Conservation (phyloP, 495 filamentous ascomycete species). For the Pyrenopolyporus hunteri region DNA sequence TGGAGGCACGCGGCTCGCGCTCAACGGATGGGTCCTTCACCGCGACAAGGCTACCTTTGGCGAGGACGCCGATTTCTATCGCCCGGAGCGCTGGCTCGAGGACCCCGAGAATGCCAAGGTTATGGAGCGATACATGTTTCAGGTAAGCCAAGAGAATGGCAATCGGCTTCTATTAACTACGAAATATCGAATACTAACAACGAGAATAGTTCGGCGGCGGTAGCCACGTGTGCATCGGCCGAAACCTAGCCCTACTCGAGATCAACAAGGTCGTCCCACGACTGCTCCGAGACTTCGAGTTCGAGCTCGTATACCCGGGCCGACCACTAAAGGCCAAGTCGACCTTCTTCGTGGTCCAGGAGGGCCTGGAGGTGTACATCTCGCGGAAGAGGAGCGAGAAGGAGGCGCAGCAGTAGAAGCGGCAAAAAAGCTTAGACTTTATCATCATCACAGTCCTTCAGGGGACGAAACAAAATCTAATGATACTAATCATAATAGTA, state of each 20-base stretch:
- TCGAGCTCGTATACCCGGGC: slow-evolving; percentile 55
- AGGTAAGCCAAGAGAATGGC: slow-evolving; percentile 41
- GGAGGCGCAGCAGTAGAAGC: slow-evolving; percentile 1
- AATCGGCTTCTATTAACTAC: background rate
- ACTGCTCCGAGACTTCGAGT: slow-evolving; percentile 57
- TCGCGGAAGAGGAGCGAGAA: slow-evolving; percentile 32
- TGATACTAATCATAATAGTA: slow-evolving; percentile 33
- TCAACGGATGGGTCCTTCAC: slow-evolving; percentile 61
- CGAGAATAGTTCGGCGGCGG: slow-evolving; percentile 56
- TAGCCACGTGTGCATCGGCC: slow-evolving; percentile 60
- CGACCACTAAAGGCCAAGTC: slow-evolving; percentile 54
- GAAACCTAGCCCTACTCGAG: slow-evolving; percentile 61
- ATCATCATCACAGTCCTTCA: background rate
- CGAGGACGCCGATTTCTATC: slow-evolving; percentile 64
- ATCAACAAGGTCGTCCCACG: slow-evolving; percentile 62
- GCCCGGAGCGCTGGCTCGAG: slow-evolving; percentile 71
- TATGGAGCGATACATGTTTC: slow-evolving; percentile 59
- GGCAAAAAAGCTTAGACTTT: background rate
- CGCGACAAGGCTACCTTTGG: slow-evolving; percentile 64
- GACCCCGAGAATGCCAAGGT: slow-evolving; percentile 50
- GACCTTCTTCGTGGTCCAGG: slow-evolving; percentile 62
- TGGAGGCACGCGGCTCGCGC: slow-evolving; percentile 55
- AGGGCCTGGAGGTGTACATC: slow-evolving; percentile 54
- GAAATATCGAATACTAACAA: slow-evolving; percentile 1
- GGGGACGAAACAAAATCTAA: slow-evolving; percentile 4